A percentile compares a stretch with the other conserved stretches of the same genome.
These are phyloP conservation scores for Psilocybe mexicana DNA, from an alignment of 1,284 basidiomycete species.

Conservation along the genomic window DNA sequence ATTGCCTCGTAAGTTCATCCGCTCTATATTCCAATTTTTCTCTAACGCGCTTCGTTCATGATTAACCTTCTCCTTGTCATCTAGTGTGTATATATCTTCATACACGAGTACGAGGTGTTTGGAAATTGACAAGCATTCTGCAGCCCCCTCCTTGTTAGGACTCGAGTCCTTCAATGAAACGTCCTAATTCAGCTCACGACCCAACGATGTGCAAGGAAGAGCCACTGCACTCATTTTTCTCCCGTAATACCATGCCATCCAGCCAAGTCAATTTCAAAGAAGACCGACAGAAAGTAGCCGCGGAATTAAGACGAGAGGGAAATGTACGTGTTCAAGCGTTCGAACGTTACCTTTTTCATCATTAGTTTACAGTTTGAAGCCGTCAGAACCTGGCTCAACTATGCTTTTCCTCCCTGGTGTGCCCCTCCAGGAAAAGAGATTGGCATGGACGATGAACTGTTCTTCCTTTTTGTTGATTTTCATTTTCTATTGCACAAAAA, in stretches of 20 bases:
- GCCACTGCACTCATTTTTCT: background rate
- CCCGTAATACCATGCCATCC: background rate
- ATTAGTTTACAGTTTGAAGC: conserved; percentile 1
- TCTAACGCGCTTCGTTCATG: conserved; percentile 14
- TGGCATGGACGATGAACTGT: background rate
- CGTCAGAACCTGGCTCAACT: conserved; percentile 5
- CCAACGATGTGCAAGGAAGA: background rate
- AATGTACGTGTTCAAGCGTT: background rate
- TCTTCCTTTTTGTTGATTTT: conserved; percentile 1
- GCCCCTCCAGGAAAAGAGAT: background rate
- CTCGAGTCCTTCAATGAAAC: background rate
- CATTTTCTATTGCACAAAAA: background rate
- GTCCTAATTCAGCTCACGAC: background rate
- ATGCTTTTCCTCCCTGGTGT: background rate
- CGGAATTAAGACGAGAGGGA: background rate
- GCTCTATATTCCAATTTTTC: conserved; percentile 1
- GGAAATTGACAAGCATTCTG: too few species aligned
- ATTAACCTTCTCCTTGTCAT: too few species aligned
- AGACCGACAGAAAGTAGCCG: too few species aligned
- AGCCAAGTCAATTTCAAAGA: background rate
- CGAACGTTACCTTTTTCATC: background rate
- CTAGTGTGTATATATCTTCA: too few species aligned
- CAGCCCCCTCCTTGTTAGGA: too few species aligned
- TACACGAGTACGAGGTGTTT: too few species aligned
- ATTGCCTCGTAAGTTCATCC: too few species aligned